phyloP scores from a whole-genome alignment of 805 yeast species.

The Saccharomycopsis fodiens region DNA sequence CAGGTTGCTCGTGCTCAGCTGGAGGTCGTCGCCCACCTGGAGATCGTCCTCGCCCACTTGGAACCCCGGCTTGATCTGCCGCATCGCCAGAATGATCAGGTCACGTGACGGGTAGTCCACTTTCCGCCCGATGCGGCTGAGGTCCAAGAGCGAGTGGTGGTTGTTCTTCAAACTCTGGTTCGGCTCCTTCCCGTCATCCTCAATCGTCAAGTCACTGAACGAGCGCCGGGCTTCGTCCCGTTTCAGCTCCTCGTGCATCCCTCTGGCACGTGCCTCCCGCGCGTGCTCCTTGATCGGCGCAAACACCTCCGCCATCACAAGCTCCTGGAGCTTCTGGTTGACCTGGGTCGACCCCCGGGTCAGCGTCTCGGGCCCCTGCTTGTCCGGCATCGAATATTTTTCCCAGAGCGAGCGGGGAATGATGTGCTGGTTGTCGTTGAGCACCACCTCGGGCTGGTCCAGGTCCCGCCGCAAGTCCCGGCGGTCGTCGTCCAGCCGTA shows the following conservation, averaged over 20 bases:
- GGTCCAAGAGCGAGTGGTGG: constrained; percentile 24
- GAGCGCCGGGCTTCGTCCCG: neutral
- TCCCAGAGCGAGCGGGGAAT: constrained; percentile 75
- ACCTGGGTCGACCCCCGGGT: constrained; percentile 55
- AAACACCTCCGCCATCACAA: constrained; percentile 67
- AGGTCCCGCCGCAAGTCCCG: no score
- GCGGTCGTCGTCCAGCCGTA: neutral
- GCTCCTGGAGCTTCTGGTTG: constrained; percentile 62
- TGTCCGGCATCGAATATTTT: constrained; percentile 37
- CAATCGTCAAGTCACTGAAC: neutral
- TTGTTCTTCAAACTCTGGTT: constrained; percentile 20
- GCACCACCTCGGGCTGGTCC: constrained; percentile 65
- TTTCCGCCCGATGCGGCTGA: constrained; percentile 19
- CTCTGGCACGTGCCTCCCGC: constrained; percentile 18
- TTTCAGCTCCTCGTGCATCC: neutral
- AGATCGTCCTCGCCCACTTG: constrained; percentile 15
- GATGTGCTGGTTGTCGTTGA: constrained; percentile 88
- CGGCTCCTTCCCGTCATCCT: no score
- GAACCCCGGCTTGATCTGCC: constrained; percentile 5
- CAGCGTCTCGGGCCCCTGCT: constrained; percentile 6
- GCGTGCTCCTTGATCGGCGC: constrained; percentile 38
- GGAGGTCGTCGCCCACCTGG: constrained; percentile 5
- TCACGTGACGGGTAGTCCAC: constrained; percentile 17
- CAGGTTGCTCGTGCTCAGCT: neutral
- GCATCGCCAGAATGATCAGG: constrained; percentile 17